Conservation (phyloP, 768 basidiomycete species). For the Naganishia kalamii region DNA sequence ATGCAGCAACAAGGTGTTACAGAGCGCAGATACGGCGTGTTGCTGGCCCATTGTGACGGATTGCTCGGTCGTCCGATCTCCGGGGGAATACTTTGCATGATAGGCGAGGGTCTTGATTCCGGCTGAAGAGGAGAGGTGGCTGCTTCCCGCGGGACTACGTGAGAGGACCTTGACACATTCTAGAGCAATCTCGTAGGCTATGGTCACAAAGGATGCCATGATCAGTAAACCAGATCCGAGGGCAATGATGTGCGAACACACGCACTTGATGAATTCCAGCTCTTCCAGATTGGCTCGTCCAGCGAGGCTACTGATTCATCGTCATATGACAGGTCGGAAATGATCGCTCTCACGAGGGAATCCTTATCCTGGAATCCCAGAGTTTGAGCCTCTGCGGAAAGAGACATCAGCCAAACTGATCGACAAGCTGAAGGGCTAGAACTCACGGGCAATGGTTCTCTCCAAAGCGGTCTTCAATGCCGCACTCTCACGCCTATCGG, state of each 20-base stretch:
- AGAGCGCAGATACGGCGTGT: neutral
- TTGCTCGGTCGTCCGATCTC: neutral
- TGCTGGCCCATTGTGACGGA: neutral
- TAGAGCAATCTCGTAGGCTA: neutral
- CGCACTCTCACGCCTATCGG: too few species aligned
- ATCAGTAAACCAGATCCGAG: neutral
- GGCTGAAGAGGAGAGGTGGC: neutral
- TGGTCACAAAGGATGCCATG: neutral
- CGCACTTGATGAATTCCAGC: neutral
- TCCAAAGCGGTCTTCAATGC: neutral
- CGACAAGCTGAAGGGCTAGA: neutral
- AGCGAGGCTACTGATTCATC: neutral
- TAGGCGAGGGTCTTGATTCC: neutral
- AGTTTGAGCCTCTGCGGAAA: neutral
- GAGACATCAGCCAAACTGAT: neutral
- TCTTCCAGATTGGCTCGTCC: neutral
- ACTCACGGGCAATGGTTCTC: neutral
- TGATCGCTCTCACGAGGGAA: neutral
- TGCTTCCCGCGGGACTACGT: neutral
- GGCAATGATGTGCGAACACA: neutral
- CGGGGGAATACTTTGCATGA: neutral
- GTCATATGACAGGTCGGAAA: neutral
- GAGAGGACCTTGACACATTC: slow-evolving; percentile 10
- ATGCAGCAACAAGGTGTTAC: neutral
- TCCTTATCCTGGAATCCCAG: neutral